phyloP scores from a whole-genome alignment of 495 filamentous ascomycete species.

The Lophiostoma macrostomum region DNA sequence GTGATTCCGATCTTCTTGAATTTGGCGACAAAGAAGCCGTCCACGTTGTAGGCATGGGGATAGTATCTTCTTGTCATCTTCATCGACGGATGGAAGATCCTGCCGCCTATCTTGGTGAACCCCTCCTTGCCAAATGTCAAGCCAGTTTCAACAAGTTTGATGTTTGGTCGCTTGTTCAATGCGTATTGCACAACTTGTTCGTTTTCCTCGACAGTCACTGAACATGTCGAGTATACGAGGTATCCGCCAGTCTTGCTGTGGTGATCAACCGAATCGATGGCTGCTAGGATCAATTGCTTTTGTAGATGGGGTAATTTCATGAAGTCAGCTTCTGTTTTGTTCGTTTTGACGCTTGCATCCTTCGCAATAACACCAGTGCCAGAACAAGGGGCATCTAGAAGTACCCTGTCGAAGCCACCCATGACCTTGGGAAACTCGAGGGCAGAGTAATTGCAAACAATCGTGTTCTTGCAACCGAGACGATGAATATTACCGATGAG shows the following conservation, averaged over 20 bases:
- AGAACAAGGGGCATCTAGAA: constrained; percentile 78
- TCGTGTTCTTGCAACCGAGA: constrained; percentile 85
- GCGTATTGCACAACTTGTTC: constrained; percentile 93
- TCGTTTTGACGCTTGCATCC: constrained; percentile 92
- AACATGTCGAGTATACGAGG: constrained; percentile 91
- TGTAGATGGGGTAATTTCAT: constrained; percentile 86
- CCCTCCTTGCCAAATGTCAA: constrained; percentile 90
- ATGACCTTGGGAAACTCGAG: constrained; percentile 89
- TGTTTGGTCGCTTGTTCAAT: constrained; percentile 84
- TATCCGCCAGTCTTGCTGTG: constrained; percentile 83
- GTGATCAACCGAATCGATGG: constrained; percentile 92
- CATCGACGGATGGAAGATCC: constrained; percentile 82
- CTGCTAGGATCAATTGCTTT: constrained; percentile 86
- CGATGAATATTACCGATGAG: constrained; percentile 97
- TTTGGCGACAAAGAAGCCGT: constrained; percentile 97
- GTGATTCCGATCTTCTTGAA: constrained; percentile 87
- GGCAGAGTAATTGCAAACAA: constrained; percentile 93
- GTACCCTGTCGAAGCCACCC: constrained; percentile 84
- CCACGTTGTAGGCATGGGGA: constrained; percentile 92
- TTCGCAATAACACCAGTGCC: constrained; percentile 92
- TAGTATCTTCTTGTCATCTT: constrained; percentile 86
- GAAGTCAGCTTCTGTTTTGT: constrained; percentile 94
- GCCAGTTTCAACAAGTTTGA: constrained; percentile 88
- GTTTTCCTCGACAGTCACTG: constrained; percentile 88
- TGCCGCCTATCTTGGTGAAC: constrained; percentile 82